Evolutionary conservation across 2,329 filamentous ascomycete species (phyloP).

Genomic region (Pseudogymnoascus sp.): DNA sequence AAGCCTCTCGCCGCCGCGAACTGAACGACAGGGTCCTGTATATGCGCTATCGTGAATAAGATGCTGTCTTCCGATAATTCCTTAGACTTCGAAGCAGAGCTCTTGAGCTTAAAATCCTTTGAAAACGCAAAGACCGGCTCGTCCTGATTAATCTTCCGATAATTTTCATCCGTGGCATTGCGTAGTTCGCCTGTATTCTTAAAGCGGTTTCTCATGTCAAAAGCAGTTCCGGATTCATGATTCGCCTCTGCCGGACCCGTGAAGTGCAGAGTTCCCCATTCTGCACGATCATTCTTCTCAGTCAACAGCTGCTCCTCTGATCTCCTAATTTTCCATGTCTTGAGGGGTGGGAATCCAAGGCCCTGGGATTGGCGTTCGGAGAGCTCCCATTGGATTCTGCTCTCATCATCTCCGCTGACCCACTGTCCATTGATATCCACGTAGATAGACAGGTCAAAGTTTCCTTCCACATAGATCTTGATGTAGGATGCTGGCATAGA

Average conservation of each 20-base stretch:
- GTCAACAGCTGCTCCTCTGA: conserved; percentile 60
- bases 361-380: conserved; percentile 34
- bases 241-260: conserved; percentile 58
- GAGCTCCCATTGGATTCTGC: conserved; percentile 62
- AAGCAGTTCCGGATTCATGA: conserved; percentile 65
- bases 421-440: conserved; percentile 68
- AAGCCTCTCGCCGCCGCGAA: conserved; percentile 69
- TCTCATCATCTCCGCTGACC: conserved; percentile 68
- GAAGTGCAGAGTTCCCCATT: conserved; percentile 79
- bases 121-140: conserved; percentile 78
- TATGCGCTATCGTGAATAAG: conserved; percentile 67
- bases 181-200: conserved; percentile 56
- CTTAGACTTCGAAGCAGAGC: conserved; percentile 24
- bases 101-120: conserved; percentile 49
- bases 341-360: conserved; percentile 36
- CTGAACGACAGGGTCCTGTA: conserved; percentile 72
- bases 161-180: conserved; percentile 58
- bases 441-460: conserved; percentile 55
- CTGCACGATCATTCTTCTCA: conserved; percentile 63
- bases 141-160: conserved; percentile 63
- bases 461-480: conserved; percentile 59
- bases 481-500: conserved; percentile 65
- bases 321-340: conserved; percentile 59
- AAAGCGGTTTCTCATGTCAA: conserved; percentile 58
- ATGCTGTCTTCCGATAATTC: conserved; percentile 40